Conservation (phyloP, 1,139 yeast genomes). For the Lodderomyces theae region DNA sequence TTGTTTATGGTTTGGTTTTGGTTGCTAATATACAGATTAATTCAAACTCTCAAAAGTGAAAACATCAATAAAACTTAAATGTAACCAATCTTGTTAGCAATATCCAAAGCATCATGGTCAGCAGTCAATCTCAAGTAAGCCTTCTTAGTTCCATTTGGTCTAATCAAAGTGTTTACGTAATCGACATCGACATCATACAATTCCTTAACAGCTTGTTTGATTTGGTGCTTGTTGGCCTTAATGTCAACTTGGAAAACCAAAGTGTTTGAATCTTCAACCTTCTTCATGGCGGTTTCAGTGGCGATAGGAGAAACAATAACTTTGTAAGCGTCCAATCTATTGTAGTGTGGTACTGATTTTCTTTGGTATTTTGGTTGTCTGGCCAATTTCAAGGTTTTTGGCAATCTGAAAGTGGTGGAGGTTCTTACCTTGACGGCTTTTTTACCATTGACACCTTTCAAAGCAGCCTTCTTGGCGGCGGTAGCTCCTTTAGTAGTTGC, state of each 20-base stretch:
- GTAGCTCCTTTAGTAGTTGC: conserved; percentile 69
- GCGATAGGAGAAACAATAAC: conserved; percentile 93
- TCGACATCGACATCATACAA: conserved; percentile 94
- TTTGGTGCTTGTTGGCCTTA: conserved; percentile 97
- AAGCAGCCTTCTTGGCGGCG: conserved; percentile 98
- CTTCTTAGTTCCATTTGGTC: conserved; percentile 99
- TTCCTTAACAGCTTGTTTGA: conserved; percentile 97
- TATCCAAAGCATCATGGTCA: conserved; percentile 99
- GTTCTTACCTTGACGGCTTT: conserved; percentile 94
- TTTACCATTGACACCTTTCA: conserved; percentile 93
- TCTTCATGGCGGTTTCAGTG: conserved; percentile 98
- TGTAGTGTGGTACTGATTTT: conserved; percentile 96
- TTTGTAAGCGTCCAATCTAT: conserved; percentile 96
- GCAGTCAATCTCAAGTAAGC: conserved; percentile 99
- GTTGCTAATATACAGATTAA: conserved; percentile 2
- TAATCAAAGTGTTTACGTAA: conserved; percentile 92
- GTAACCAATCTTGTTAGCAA: conserved; percentile 99
- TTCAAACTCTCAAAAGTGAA: neutral
- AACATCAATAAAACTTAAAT: conserved; percentile 45
- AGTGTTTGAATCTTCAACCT: conserved; percentile 99
- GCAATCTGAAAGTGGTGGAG: conserved; percentile 92
- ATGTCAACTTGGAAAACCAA: conserved; percentile 97
- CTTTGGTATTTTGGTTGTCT: conserved; percentile 94
- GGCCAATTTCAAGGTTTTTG: conserved; percentile 93
- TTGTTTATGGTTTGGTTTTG: no score